These are phyloP conservation scores for Panellus pusillus DNA, from an alignment of 768 basidiomycete genomes.

Conservation along the genomic window DNA sequence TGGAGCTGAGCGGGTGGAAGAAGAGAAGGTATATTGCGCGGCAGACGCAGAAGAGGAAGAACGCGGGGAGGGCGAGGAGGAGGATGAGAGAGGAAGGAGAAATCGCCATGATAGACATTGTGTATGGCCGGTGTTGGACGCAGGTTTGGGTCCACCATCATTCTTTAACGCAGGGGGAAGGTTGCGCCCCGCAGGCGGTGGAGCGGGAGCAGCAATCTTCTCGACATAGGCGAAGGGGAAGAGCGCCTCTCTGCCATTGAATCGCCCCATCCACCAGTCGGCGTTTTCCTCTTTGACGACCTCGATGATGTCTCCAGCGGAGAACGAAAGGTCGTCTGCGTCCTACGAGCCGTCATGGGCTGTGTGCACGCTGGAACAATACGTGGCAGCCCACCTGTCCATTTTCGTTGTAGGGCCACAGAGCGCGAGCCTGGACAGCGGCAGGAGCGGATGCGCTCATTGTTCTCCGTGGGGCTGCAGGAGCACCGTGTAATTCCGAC, in stretches of 20 bases:
- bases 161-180: constrained; percentile 25
- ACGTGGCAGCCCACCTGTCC: constrained; percentile 41
- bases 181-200: constrained; percentile 20
- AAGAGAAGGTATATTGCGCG: too few relatives aligned
- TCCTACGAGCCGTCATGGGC: constrained; percentile 45
- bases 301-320: constrained; percentile 73
- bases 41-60: too few relatives aligned
- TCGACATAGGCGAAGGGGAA: constrained; percentile 81
- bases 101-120: too few relatives aligned
- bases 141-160: constrained; percentile 27
- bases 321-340: constrained; percentile 77
- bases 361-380: background rate
- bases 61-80: too few relatives aligned
- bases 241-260: constrained; percentile 55
- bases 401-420: constrained; percentile 69
- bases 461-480: constrained; percentile 14
- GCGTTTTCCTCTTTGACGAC: constrained; percentile 77
- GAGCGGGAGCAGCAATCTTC: constrained; percentile 35
- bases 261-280: constrained; percentile 83
- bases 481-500: constrained; percentile 1
- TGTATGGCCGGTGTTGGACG: too few relatives aligned
- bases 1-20: too few relatives aligned
- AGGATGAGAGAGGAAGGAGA: too few relatives aligned
- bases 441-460: constrained; percentile 22
- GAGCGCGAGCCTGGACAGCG: constrained; percentile 48